These are phyloP conservation scores for Colletotrichum sp. DNA, from an alignment of 2,329 filamentous ascomycete genomes.

Conservation along the genomic window DNA sequence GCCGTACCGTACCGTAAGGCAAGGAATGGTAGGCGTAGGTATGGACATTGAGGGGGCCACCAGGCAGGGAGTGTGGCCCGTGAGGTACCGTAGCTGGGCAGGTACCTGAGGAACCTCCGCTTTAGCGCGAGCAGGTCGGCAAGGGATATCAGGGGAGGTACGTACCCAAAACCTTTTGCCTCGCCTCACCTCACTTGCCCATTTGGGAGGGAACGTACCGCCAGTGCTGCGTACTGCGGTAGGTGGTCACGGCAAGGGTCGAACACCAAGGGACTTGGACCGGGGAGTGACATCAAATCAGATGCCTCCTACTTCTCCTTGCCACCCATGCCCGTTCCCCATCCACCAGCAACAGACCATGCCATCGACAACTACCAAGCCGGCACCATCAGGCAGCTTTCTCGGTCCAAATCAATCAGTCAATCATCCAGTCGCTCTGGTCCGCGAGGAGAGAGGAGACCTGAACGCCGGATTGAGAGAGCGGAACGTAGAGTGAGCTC, in stretches of 20 bases:
- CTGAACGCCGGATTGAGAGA: not conserved
- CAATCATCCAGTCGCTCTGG: not conserved
- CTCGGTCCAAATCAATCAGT: not conserved
- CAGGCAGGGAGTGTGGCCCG: not conserved
- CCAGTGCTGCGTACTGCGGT: not conserved
- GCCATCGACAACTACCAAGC: conserved; percentile 39
- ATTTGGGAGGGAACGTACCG: not conserved
- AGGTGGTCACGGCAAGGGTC: not conserved
- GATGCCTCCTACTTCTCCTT: not conserved
- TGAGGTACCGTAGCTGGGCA: not conserved
- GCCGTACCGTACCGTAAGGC: not conserved
- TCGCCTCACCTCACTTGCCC: not conserved
- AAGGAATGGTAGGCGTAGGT: not conserved
- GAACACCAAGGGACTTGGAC: not conserved
- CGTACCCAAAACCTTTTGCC: not conserved
- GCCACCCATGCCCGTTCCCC: not conserved
- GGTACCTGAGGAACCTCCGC: not conserved
- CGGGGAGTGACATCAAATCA: conserved; percentile 5
- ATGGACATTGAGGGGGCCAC: not conserved
- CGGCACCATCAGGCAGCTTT: conserved; percentile 34
- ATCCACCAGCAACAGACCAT: conserved; percentile 1
- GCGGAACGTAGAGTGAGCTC: not conserved
- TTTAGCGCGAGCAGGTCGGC: not conserved
- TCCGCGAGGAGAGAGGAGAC: not conserved
- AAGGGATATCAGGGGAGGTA: not conserved